phyloP scores from a whole-genome alignment of 345 rosid species.

The Anacardium occidentale region DNA sequence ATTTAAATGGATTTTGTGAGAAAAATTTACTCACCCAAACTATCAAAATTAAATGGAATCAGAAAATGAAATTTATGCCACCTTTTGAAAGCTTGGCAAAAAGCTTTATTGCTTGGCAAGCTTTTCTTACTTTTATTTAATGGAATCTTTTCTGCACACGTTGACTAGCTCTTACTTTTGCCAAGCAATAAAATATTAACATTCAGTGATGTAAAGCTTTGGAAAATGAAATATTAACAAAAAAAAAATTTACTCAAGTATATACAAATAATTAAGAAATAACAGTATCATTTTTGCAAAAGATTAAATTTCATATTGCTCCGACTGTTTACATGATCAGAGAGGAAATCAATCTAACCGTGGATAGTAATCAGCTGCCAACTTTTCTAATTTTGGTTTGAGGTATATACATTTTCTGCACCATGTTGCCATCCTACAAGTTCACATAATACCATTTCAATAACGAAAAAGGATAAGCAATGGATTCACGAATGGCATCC shows the following conservation, averaged over 20 bases:
- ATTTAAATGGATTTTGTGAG: not conserved
- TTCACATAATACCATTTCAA: conserved; percentile 18
- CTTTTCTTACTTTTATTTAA: too few relatives aligned
- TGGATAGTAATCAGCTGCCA: conserved; percentile 82
- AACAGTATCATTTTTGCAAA: not conserved
- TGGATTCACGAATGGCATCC: not conserved
- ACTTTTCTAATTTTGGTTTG: conserved; percentile 82
- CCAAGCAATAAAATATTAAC: too few relatives aligned
- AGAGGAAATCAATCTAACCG: conserved; percentile 46
- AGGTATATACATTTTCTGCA: conserved; percentile 91
- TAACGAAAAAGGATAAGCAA: not conserved
- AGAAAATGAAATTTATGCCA: not conserved
- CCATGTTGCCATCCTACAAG: conserved; percentile 93
- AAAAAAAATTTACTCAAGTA: too few relatives aligned
- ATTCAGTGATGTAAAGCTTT: too few relatives aligned
- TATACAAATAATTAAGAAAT: not conserved
- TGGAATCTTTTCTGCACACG: too few relatives aligned
- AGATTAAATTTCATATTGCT: not conserved
- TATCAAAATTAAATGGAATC: too few relatives aligned
- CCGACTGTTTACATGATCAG: not conserved
- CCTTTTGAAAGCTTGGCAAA: not conserved
- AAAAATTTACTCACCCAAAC: too few relatives aligned
- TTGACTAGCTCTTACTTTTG: too few relatives aligned
- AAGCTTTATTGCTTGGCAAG: too few relatives aligned
- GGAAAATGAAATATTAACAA: too few relatives aligned